A percentile compares a stretch with the other conserved stretches of the same genome.
Conservation (phyloP, 768 basidiomycete species). For the Termitomyces sp. region DNA sequence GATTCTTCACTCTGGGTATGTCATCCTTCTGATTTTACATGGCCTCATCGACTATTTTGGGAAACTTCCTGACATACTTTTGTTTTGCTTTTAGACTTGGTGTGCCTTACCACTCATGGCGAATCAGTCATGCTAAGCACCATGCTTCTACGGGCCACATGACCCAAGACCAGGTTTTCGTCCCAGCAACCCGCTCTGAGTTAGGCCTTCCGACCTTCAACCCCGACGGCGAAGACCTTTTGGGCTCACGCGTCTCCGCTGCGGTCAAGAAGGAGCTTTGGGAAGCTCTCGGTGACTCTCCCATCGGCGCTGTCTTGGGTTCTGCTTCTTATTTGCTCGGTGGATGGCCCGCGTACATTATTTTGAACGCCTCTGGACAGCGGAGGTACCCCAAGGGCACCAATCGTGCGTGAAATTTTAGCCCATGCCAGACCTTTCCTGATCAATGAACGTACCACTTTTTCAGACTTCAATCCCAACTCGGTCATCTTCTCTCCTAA, state of each 20-base stretch:
- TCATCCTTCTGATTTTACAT: background rate
- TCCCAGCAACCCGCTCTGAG: conserved; percentile 83
- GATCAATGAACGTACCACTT: background rate
- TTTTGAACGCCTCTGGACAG: conserved; percentile 85
- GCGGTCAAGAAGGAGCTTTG: conserved; percentile 70
- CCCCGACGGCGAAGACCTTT: conserved; percentile 58
- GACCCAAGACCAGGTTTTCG: conserved; percentile 94
- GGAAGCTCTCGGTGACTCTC: conserved; percentile 91
- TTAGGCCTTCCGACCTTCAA: conserved; percentile 64
- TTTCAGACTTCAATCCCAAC: conserved; percentile 67
- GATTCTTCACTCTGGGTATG: conserved; percentile 86
- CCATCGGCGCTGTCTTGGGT: conserved; percentile 60
- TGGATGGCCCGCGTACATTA: conserved; percentile 87
- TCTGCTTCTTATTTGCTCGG: conserved; percentile 63
- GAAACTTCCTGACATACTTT: conserved; percentile 18
- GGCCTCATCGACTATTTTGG: conserved; percentile 5
- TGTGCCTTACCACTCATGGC: conserved; percentile 97
- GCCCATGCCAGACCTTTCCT: background rate
- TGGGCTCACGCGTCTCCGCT: conserved; percentile 61
- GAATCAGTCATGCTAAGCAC: conserved; percentile 91
- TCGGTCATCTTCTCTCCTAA: conserved; percentile 83
- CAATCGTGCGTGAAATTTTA: conserved; percentile 57
- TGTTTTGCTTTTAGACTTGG: conserved; percentile 55
- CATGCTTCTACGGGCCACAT: conserved; percentile 93
- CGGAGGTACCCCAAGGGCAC: conserved; percentile 70